Conservation (phyloP, 805 yeast species). For the Candida germanica region DNA sequence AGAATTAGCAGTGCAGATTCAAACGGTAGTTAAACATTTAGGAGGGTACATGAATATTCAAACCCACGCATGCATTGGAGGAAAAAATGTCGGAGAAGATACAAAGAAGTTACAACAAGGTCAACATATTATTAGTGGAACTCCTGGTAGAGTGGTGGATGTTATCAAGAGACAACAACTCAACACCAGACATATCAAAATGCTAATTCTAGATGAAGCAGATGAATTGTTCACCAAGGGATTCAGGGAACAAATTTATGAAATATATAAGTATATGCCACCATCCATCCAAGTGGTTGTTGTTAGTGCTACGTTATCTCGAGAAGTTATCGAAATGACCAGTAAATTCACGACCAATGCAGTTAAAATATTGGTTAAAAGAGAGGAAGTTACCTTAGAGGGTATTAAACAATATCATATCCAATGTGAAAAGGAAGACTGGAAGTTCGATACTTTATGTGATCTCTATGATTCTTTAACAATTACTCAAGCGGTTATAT, state of each 20-base stretch:
- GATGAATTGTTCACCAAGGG: slow-evolving; percentile 93
- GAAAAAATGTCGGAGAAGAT: slow-evolving; percentile 81
- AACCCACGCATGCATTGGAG: slow-evolving; percentile 93
- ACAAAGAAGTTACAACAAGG: slow-evolving; percentile 71
- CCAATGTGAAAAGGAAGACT: slow-evolving; percentile 87
- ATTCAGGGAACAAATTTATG: slow-evolving; percentile 93
- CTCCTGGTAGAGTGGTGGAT: slow-evolving; percentile 94
- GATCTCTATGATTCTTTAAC: slow-evolving; percentile 94
- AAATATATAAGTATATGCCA: slow-evolving; percentile 82
- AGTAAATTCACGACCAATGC: slow-evolving; percentile 91
- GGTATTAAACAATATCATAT: slow-evolving; percentile 92
- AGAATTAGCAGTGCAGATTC: slow-evolving; percentile 92
- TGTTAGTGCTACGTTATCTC: slow-evolving; percentile 91
- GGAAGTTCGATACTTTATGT: slow-evolving; percentile 91
- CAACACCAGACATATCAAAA: slow-evolving; percentile 71
- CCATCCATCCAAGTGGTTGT: slow-evolving; percentile 87
- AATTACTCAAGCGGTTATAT: slow-evolving; percentile 95
- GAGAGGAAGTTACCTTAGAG: slow-evolving; percentile 90
- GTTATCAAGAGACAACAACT: slow-evolving; percentile 82
- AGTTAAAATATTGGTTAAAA: slow-evolving; percentile 87
- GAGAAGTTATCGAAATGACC: slow-evolving; percentile 88
- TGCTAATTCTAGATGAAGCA: slow-evolving; percentile 93
- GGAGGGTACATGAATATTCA: slow-evolving; percentile 86
- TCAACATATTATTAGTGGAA: slow-evolving; percentile 91
- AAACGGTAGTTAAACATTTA: slow-evolving; percentile 77